phyloP scores from a whole-genome alignment of 2,329 filamentous ascomycete genomes.

The Trichoderma sp. region DNA sequence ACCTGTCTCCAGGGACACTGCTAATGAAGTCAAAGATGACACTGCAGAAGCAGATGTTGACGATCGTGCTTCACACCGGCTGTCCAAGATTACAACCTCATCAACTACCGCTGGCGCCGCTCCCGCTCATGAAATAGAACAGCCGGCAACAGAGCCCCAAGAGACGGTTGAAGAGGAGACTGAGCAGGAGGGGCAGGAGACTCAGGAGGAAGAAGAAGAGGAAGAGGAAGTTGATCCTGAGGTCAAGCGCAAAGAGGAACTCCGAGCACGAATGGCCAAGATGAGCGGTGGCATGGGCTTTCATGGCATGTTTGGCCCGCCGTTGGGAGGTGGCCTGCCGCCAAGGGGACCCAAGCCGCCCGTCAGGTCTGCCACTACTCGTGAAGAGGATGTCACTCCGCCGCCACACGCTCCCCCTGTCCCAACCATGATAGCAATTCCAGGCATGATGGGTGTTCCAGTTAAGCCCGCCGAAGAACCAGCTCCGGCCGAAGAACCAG shows the following conservation, averaged over 20 bases:
- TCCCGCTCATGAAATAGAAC: conserved; percentile 56
- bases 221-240: conserved; percentile 89
- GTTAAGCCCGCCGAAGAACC: conserved; percentile 46
- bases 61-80: conserved; percentile 56
- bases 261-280: conserved; percentile 95
- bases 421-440: conserved; percentile 65
- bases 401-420: conserved; percentile 52
- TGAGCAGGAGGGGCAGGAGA: conserved; percentile 57
- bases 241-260: conserved; percentile 77
- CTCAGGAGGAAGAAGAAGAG: conserved; percentile 71
- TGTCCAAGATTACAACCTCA: conserved; percentile 43
- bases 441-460: conserved; percentile 58
- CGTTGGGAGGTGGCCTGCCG: conserved; percentile 54
- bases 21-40: conserved; percentile 62
- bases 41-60: conserved; percentile 72
- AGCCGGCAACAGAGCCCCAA: conserved; percentile 34
- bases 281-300: conserved; percentile 98
- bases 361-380: conserved; percentile 45
- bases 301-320: conserved; percentile 83
- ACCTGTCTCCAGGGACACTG: conserved; percentile 65
- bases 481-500: conserved; percentile 43
- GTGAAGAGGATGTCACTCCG: conserved; percentile 48
- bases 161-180: conserved; percentile 52
- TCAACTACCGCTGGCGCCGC: conserved; percentile 31
- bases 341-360: conserved; percentile 55